Percentiles rank a stretch among this genome's conserved stretches.
Conservation (phyloP, 2,329 filamentous ascomycete genomes). For the Lasiodiplodia gonubiensis region DNA sequence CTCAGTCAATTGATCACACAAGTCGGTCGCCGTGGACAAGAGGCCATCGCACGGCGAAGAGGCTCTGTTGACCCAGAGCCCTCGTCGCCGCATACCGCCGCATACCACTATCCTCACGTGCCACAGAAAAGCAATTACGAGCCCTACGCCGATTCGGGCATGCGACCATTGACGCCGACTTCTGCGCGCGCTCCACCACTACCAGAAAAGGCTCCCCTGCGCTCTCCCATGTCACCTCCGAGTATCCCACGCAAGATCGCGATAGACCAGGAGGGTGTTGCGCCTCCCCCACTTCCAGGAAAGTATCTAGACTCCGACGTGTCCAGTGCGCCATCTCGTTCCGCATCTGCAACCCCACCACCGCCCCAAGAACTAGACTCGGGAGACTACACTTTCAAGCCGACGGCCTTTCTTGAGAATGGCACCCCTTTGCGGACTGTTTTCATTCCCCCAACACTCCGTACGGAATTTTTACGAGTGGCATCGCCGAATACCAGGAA, state of each 20-base stretch:
- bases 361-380: slow-evolving; percentile 50
- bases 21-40: slow-evolving; percentile 49
- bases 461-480: slow-evolving; percentile 73
- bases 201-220: slow-evolving; percentile 36
- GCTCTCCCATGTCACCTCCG: slow-evolving; percentile 12
- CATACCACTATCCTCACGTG: slow-evolving; percentile 54
- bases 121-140: slow-evolving; percentile 47
- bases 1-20: slow-evolving; percentile 60
- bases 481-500: slow-evolving; percentile 76
- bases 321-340: slow-evolving; percentile 33
- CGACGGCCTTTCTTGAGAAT: slow-evolving; percentile 87
- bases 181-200: slow-evolving; percentile 45
- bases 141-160: slow-evolving; percentile 39
- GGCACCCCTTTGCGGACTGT: slow-evolving; percentile 85
- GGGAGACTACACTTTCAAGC: slow-evolving; percentile 75
- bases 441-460: slow-evolving; percentile 80
- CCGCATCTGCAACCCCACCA: slow-evolving; percentile 37
- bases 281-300: slow-evolving; percentile 36
- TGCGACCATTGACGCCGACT: slow-evolving; percentile 23
- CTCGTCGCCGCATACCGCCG: slow-evolving; percentile 29
- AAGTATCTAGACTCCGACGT: slow-evolving; percentile 33
- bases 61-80: slow-evolving; percentile 25
- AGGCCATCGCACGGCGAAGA: slow-evolving; percentile 36
- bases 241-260: slow-evolving; percentile 22
- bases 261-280: background rate